These are phyloP conservation scores for Lipomyces starkeyi DNA, from an alignment of 805 yeast species.

Conservation along the genomic window DNA sequence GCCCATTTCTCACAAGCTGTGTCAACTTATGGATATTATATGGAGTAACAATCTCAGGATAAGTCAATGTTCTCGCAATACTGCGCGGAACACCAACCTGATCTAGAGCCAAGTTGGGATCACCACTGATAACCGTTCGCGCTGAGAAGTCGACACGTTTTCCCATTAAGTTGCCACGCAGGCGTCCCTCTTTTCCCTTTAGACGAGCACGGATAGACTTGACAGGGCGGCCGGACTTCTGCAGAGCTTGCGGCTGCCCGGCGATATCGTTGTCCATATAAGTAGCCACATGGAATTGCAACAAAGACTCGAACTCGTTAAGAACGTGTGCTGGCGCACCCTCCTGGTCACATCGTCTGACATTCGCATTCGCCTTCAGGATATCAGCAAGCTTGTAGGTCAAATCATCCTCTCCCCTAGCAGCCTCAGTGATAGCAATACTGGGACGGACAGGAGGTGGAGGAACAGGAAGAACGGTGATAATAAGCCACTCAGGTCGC, in stretches of 20 bases:
- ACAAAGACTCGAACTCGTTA: slow-evolving; percentile 90
- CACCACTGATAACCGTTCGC: slow-evolving; percentile 98
- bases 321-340: slow-evolving; percentile 99
- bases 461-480: slow-evolving; percentile 98
- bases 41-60: slow-evolving; percentile 98
- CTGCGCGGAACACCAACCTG: slow-evolving; percentile 99
- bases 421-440: slow-evolving; percentile 96
- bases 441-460: slow-evolving; percentile 99
- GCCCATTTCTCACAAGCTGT: slow-evolving; percentile 94
- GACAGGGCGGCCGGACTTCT: slow-evolving; percentile 98
- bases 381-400: slow-evolving; percentile 97
- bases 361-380: slow-evolving; percentile 93
- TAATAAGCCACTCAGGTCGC: slow-evolving; percentile 97
- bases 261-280: slow-evolving; percentile 99
- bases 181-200: slow-evolving; percentile 99
- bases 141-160: slow-evolving; percentile 99
- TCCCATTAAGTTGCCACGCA: slow-evolving; percentile 98
- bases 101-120: slow-evolving; percentile 94
- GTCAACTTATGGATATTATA: slow-evolving; percentile 93
- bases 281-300: slow-evolving; percentile 98
- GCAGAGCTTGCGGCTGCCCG: slow-evolving; percentile 99
- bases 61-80: slow-evolving; percentile 92
- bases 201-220: slow-evolving; percentile 98
- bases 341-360: slow-evolving; percentile 96
- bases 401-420: slow-evolving; percentile 98